Conservation (phyloP, 441 rosid genomes). For the Viola pubescens region DNA sequence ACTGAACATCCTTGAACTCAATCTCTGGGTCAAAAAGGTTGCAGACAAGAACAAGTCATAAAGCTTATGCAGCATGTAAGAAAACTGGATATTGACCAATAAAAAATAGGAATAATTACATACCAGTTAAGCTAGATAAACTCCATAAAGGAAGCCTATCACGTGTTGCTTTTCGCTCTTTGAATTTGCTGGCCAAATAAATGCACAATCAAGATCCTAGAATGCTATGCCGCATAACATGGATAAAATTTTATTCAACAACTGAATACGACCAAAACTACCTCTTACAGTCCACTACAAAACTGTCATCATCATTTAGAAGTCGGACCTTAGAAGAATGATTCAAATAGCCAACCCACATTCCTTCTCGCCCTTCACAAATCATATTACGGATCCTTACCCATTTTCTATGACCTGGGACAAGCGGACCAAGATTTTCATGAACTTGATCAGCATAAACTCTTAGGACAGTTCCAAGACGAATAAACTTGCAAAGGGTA, state of each 20-base stretch:
- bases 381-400: not conserved
- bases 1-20: no score
- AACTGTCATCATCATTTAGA: slow-evolving; percentile 11
- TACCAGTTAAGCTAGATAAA: slow-evolving; percentile 9
- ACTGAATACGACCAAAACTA: not conserved
- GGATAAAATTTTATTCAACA: not conserved
- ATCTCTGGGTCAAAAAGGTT: not conserved
- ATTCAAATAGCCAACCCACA: slow-evolving; percentile 10
- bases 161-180: not conserved
- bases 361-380: slow-evolving; percentile 1
- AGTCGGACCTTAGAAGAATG: slow-evolving; percentile 10
- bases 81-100: not conserved
- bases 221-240: not conserved
- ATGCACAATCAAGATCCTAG: not conserved
- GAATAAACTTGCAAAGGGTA: slow-evolving; percentile 4
- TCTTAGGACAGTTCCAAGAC: slow-evolving; percentile 18
- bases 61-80: not conserved
- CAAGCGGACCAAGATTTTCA: slow-evolving; percentile 10
- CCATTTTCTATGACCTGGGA: not conserved
- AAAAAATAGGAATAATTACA: not conserved
- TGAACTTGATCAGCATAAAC: slow-evolving; percentile 7
- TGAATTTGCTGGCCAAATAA: slow-evolving; percentile 5
- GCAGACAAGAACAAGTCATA: not conserved
- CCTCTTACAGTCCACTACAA: slow-evolving; percentile 5
- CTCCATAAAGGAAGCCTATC: slow-evolving; percentile 4